These are phyloP conservation scores for Rhododendron henanense DNA, from an alignment of 148 eudicot species.

Conservation along the genomic window DNA sequence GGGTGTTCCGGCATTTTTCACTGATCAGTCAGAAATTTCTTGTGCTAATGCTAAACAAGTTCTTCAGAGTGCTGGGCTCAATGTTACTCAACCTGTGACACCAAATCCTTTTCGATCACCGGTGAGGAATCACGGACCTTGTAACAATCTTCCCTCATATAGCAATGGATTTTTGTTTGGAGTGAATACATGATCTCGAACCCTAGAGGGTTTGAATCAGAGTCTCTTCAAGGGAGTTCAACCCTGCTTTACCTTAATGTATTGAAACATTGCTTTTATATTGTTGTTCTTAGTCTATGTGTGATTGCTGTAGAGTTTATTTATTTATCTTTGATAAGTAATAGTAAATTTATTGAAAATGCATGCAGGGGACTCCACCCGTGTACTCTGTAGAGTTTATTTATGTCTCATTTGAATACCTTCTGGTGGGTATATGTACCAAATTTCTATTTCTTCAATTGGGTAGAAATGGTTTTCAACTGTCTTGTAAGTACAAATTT, in stretches of 20 bases:
- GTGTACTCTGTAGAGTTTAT: too few species aligned
- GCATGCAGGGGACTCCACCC: too few species aligned
- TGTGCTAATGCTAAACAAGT: conserved; percentile 49
- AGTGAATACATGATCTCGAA: conserved; percentile 31
- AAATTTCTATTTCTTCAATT: not conserved
- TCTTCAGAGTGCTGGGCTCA: conserved; percentile 37
- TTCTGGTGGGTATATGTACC: too few species aligned
- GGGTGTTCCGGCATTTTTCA: conserved; percentile 38
- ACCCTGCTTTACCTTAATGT: not conserved
- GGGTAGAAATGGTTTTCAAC: not conserved
- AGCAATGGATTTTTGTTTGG: conserved; percentile 48
- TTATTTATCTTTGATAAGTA: too few species aligned
- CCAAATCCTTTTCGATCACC: conserved; percentile 56
- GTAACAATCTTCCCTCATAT: conserved; percentile 41
- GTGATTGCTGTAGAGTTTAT: not conserved
- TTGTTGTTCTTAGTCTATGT: not conserved
- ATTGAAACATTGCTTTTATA: not conserved
- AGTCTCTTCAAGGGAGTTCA: not conserved
- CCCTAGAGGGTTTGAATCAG: not conserved
- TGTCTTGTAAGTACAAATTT: not conserved
- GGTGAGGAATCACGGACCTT: conserved; percentile 30
- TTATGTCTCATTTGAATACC: not conserved
- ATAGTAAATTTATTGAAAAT: too few species aligned
- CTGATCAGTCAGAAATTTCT: conserved; percentile 40
- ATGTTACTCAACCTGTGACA: conserved; percentile 43